These are phyloP conservation scores for Tetracladium marchalianum DNA, from an alignment of 495 filamentous ascomycete genomes.

Conservation along the genomic window DNA sequence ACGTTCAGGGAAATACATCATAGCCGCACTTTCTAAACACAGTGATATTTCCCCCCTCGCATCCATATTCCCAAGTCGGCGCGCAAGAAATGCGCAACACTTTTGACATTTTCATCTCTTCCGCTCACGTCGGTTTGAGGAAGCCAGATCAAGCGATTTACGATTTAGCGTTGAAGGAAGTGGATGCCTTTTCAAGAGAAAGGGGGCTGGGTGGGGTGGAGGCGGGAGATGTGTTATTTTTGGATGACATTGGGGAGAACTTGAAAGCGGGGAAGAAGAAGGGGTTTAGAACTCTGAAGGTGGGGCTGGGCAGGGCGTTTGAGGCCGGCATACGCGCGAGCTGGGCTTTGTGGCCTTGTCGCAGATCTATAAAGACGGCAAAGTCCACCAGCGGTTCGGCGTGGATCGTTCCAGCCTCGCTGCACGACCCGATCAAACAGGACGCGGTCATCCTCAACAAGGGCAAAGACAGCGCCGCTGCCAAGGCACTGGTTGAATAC, in stretches of 20 bases:
- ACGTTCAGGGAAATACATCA: constrained; percentile 51
- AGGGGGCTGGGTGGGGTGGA: constrained; percentile 41
- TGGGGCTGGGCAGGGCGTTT: constrained; percentile 63
- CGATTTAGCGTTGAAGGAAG: constrained; percentile 52
- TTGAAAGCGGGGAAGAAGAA: constrained; percentile 65
- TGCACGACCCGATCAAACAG: too few species aligned
- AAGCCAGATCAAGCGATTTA: constrained; percentile 86
- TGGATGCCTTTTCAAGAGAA: constrained; percentile 47
- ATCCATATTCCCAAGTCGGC: constrained; percentile 38
- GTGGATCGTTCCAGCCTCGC: too few species aligned
- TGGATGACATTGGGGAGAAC: constrained; percentile 96
- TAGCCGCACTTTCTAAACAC: constrained; percentile 88
- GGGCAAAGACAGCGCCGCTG: too few species aligned
- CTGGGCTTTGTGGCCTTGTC: too few species aligned
- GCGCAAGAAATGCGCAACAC: constrained; percentile 38
- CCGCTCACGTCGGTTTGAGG: constrained; percentile 75
- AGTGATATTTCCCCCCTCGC: constrained; percentile 62
- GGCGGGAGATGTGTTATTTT: constrained; percentile 67
- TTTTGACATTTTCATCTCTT: constrained; percentile 79
- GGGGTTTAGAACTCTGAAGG: constrained; percentile 79
- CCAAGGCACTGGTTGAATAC: too few species aligned
- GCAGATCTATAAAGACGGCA: too few species aligned
- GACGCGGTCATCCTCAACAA: too few species aligned
- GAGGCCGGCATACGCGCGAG: too few species aligned
- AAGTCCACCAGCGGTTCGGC: too few species aligned